A percentile compares a stretch with the other conserved stretches of the same genome.
Conservation (phyloP, 106 monocot species). For the Apostasia shenzhenica region DNA sequence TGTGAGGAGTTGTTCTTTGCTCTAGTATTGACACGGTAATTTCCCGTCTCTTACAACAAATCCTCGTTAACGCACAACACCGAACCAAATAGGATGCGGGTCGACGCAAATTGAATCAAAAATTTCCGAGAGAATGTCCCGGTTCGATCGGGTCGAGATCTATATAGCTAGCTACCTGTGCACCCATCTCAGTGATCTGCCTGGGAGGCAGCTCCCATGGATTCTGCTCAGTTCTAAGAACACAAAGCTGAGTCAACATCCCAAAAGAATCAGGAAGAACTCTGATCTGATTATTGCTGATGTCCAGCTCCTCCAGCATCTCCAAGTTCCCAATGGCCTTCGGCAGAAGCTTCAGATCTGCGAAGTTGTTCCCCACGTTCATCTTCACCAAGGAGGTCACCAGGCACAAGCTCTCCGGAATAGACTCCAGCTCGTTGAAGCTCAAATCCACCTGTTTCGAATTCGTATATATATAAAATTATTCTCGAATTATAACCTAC, state of each 20-base stretch:
- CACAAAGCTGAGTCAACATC: slow-evolving; percentile 18
- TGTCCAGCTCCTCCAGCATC: slow-evolving; percentile 23
- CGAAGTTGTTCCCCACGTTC: slow-evolving; percentile 17
- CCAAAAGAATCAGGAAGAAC: slow-evolving; percentile 18
- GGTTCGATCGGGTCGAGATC: too few relatives aligned
- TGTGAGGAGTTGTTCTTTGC: neutral
- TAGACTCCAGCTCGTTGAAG: slow-evolving; percentile 19
- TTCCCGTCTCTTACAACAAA: neutral
- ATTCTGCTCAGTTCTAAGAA: slow-evolving; percentile 18
- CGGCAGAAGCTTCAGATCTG: slow-evolving; percentile 10
- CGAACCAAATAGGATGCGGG: neutral
- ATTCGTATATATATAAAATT: too few relatives aligned
- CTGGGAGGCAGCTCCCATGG: slow-evolving; percentile 19
- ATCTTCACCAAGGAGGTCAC: slow-evolving; percentile 17
- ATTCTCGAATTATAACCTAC: too few relatives aligned
- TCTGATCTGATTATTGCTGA: slow-evolving; percentile 20
- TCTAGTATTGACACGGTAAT: neutral
- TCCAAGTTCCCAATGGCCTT: slow-evolving; percentile 20
- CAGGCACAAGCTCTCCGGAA: slow-evolving; percentile 24
- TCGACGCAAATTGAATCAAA: neutral
- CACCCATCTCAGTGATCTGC: slow-evolving; percentile 13
- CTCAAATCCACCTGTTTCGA: slow-evolving; percentile 5
- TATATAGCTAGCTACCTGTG: too few relatives aligned
- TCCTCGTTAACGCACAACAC: neutral
- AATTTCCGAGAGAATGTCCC: neutral